Base-by-base conservation (phyloP, 768 basidiomycete genomes). In the Neoboletus brunneissimus region DNA sequence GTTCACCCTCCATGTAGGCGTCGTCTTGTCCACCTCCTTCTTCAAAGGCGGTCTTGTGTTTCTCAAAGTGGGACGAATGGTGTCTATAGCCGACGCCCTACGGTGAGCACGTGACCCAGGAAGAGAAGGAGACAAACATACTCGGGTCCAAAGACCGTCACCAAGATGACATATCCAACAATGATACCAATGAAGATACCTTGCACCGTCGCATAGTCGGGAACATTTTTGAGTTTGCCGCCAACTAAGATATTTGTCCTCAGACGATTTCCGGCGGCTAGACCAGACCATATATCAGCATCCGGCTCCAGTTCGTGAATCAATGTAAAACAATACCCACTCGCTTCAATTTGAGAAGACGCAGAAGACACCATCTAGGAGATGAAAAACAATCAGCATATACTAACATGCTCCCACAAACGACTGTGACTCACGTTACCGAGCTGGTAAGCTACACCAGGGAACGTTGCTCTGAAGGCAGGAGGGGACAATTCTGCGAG, bases 131-230 rank as follows among this genome's bases (percentile, higher is more conserved):
- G 27, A 10, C 47, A 38, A n/a, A 81, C 87, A 49, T 61, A 86
- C 86, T 87, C 86, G 3, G 89, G 87, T 2, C 93, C 94, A 57
- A 95, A 75, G 59, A 92, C 77, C 9, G 86, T 87, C 62, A 91
- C 80, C 62, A 92, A 27, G 37, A 96, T 65, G 34, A 91, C 82
- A 61, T 88, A 95, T 0, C 84, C 88, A 0, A 88, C 81, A 16
- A 97, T 87, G 22, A 81, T 76, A 18, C 94, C 94, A 45, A 97
- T 86, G 40, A 97, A 77, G 66, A 97, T 94, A n/a, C 89, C 91
- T 75, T 91, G 89, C 10, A 91, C 90, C 10, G 70, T 88, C 4
- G 86, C 88, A 62, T 90, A 91, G 66, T 27, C 27, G 7, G 27
- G 27, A 27, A 27, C 85, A 18, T 63, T 64, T 16, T 68, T 72